phyloP scores from a whole-genome alignment of 2,329 filamentous ascomycete species.

The Beauveria pseudobassiana region DNA sequence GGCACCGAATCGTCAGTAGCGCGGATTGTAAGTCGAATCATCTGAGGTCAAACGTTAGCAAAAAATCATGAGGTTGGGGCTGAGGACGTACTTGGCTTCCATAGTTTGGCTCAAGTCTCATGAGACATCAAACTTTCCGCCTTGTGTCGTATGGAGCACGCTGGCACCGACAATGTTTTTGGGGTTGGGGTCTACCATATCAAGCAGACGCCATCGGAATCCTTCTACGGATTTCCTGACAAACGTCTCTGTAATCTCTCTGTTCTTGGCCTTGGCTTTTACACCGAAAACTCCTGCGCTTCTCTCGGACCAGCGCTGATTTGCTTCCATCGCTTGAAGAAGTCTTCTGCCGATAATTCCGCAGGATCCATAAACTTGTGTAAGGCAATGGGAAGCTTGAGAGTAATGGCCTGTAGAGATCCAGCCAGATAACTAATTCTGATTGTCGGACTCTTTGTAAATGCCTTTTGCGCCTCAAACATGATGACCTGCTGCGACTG shows the following conservation, averaged over 20 bases:
- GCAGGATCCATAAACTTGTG: conserved; percentile 98
- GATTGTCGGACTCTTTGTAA: conserved; percentile 80
- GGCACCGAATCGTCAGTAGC: conserved; percentile 90
- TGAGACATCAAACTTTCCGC: conserved; percentile 86
- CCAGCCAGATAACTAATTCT: conserved; percentile 92
- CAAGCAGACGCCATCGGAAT: conserved; percentile 82
- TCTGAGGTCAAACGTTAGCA: conserved; percentile 46
- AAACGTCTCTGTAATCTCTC: conserved; percentile 62
- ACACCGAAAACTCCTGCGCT: conserved; percentile 78
- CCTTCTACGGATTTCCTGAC: conserved; percentile 69
- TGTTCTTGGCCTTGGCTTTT: conserved; percentile 37
- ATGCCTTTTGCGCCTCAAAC: conserved; percentile 79
- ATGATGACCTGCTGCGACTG: conserved; percentile 93
- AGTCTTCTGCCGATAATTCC: conserved; percentile 79
- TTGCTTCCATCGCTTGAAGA: conserved; percentile 99
- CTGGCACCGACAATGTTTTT: conserved; percentile 92
- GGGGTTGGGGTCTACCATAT: conserved; percentile 80
- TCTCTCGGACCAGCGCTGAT: conserved; percentile 86
- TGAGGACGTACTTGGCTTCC: conserved; percentile 65
- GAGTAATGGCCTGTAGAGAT: conserved; percentile 81
- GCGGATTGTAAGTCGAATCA: conserved; percentile 89
- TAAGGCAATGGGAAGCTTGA: conserved; percentile 79
- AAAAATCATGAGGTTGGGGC: background rate
- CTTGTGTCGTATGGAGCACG: conserved; percentile 72
- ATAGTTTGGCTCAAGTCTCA: conserved; percentile 93